phyloP scores from a whole-genome alignment of 2,329 filamentous ascomycete genomes.

The Piedraia hortae region DNA sequence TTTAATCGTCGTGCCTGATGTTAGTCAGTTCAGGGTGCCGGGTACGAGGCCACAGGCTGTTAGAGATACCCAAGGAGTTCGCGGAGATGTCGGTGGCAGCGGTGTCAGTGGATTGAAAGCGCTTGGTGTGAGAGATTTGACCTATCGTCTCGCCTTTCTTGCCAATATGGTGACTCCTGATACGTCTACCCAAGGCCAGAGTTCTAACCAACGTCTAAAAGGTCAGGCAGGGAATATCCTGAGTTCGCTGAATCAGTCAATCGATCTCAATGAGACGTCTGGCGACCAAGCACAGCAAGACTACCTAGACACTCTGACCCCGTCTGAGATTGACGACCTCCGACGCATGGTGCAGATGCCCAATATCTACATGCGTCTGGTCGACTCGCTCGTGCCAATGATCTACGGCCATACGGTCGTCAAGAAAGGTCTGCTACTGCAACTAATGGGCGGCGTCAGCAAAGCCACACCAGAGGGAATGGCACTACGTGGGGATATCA shows the following conservation, averaged over 20 bases:
- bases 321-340: conserved; percentile 70
- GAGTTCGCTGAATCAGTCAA: conserved; percentile 49
- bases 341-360: conserved; percentile 83
- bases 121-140: conserved; percentile 79
- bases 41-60: conserved; percentile 61
- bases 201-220: conserved; percentile 34
- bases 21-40: conserved; percentile 78
- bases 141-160: conserved; percentile 86
- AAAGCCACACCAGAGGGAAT: conserved; percentile 85
- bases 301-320: conserved; percentile 62
- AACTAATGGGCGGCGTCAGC: conserved; percentile 84
- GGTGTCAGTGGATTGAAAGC: conserved; percentile 76
- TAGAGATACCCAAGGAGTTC: conserved; percentile 48
- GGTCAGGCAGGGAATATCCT: conserved; percentile 65
- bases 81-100: conserved; percentile 54
- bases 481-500: conserved; percentile 88
- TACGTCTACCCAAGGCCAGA: conserved; percentile 48
- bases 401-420: conserved; percentile 94
- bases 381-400: conserved; percentile 85
- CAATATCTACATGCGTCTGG: conserved; percentile 77
- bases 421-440: conserved; percentile 83
- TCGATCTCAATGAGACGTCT: conserved; percentile 37
- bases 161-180: conserved; percentile 91
- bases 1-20: conserved; percentile 85
- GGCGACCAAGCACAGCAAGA: conserved; percentile 73